Percentiles rank a stretch among this genome's conserved stretches.
phyloP scores from a whole-genome alignment of 1,139 yeast genomes.

The Pichia sp. region DNA sequence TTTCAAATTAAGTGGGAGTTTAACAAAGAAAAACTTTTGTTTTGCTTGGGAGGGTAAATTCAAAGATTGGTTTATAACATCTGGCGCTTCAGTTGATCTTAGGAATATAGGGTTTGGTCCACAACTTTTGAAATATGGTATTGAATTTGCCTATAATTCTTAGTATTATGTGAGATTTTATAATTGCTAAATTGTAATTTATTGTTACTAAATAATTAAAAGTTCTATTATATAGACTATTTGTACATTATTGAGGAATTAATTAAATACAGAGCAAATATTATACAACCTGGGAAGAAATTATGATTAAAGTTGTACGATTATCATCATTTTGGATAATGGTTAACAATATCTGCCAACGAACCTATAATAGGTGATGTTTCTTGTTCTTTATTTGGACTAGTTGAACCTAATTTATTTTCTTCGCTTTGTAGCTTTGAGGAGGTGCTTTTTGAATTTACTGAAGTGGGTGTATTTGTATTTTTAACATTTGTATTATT shows the following conservation, averaged over 20 bases:
- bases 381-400: not conserved
- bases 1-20: constrained; percentile 65
- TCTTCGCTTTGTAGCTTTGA: too few relatives aligned
- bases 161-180: not conserved
- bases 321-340: not conserved
- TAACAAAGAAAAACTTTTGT: constrained; percentile 55
- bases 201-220: not conserved
- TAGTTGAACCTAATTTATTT: not conserved
- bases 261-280: not conserved
- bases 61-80: constrained; percentile 70
- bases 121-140: constrained; percentile 30
- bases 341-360: not conserved
- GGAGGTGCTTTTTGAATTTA: too few relatives aligned
- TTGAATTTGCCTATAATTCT: constrained; percentile 24
- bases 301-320: too few relatives aligned
- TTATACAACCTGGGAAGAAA: not conserved
- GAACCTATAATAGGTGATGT: not conserved
- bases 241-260: not conserved
- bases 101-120: constrained; percentile 19
- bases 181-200: too few relatives aligned
- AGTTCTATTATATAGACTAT: not conserved
- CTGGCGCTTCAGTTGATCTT: constrained; percentile 55
- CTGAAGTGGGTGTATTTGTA: too few relatives aligned
- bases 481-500: too few relatives aligned
- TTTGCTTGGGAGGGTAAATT: constrained; percentile 85